These are phyloP conservation scores for Euphorbia schlechtendalii DNA, from an alignment of 441 rosid genomes.

Conservation along the genomic window DNA sequence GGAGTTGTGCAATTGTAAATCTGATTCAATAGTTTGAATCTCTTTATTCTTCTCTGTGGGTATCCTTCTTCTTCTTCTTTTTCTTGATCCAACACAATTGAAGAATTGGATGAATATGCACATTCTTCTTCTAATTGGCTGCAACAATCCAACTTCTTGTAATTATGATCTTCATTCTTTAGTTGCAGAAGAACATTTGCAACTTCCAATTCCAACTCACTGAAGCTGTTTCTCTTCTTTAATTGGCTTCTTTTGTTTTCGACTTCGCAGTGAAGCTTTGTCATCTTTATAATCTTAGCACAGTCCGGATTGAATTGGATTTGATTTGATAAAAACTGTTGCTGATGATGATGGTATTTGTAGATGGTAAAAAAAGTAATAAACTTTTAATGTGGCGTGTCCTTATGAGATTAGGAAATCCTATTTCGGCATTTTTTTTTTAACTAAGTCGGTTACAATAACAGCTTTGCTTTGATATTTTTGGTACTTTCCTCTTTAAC, in stretches of 20 bases:
- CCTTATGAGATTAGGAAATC: neutral
- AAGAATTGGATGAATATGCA: neutral
- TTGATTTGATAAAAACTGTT: neutral
- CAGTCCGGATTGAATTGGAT: neutral
- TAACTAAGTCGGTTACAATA: neutral
- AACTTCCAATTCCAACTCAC: slow-evolving; percentile 2
- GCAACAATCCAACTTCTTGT: neutral
- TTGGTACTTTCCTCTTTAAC: neutral
- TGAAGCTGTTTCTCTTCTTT: neutral
- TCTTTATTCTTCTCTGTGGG: slow-evolving; percentile 9
- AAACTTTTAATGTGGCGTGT: neutral
- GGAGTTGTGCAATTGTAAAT: slow-evolving; percentile 7
- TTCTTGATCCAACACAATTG: neutral
- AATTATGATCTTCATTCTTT: neutral
- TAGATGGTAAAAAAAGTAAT: neutral
- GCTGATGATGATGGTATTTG: neutral
- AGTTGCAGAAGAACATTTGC: slow-evolving; percentile 11
- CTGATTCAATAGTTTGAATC: slow-evolving; percentile 7
- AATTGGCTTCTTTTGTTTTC: neutral
- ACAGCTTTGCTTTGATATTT: neutral
- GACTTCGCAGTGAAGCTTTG: neutral
- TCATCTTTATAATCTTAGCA: neutral
- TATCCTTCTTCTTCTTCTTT: slow-evolving; percentile 7
- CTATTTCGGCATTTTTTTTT: neutral
- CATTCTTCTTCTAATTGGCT: neutral